Evolutionary conservation across 257 asterid species (phyloP).

Genomic region (Solanum medicagineum): DNA sequence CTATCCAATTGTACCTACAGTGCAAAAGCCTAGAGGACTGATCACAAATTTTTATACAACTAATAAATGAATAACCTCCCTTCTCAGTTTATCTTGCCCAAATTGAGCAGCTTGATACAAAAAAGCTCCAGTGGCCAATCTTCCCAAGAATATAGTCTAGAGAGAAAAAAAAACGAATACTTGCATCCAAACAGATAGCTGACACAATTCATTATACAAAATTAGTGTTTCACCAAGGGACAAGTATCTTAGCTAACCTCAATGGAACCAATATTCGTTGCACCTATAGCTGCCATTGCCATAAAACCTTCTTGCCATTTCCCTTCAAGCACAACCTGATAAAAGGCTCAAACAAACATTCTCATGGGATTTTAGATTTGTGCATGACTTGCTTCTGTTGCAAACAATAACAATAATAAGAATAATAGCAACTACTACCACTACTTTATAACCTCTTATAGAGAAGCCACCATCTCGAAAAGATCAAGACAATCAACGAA

Average conservation of each 20-base stretch:
- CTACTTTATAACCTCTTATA: background rate
- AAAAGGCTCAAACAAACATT: background rate
- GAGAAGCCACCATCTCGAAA: background rate
- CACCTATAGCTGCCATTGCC: conserved; percentile 98
- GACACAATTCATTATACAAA: background rate
- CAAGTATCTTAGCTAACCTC: conserved; percentile 32
- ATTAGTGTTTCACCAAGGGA: background rate
- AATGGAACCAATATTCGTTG: conserved; percentile 89
- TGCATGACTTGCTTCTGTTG: background rate
- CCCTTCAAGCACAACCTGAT: conserved; percentile 94
- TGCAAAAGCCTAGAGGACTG: background rate
- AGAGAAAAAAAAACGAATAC: background rate
- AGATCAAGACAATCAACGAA: background rate
- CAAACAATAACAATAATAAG: background rate
- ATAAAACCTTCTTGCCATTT: conserved; percentile 82
- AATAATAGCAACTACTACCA: background rate
- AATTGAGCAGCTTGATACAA: background rate
- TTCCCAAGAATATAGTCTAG: background rate
- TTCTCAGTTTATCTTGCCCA: background rate
- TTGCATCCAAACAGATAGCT: background rate
- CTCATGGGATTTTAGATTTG: background rate
- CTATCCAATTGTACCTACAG: background rate
- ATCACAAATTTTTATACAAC: background rate
- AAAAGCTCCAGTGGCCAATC: background rate
- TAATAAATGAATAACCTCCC: background rate